phyloP scores from a whole-genome alignment of 176 grass and related monocot genomes.

The Carex cristatella region DNA sequence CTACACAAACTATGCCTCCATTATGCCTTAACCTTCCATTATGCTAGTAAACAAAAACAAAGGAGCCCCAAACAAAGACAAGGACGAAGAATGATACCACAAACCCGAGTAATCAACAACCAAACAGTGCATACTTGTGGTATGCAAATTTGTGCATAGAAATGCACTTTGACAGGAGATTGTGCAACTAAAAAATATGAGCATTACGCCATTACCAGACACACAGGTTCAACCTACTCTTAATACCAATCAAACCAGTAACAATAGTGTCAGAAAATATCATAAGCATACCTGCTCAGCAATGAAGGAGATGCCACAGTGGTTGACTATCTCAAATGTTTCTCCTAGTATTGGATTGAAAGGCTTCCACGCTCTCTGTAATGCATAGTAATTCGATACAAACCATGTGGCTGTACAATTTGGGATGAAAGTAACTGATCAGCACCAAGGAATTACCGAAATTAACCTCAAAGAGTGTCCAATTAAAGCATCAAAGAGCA shows the following conservation, averaged over 20 bases:
- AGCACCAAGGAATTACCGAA: neutral
- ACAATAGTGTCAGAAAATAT: neutral
- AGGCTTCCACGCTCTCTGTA: constrained; percentile 89
- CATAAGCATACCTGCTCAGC: constrained; percentile 63
- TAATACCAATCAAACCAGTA: neutral
- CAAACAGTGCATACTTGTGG: neutral
- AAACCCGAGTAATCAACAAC: constrained; percentile 3
- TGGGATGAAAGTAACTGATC: constrained; percentile 20
- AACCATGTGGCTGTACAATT: constrained; percentile 84
- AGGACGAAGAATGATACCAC: neutral
- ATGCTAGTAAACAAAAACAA: neutral
- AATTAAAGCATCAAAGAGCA: constrained; percentile 2
- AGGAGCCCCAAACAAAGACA: neutral
- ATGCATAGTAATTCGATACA: constrained; percentile 70
- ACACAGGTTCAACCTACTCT: neutral
- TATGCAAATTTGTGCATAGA: neutral
- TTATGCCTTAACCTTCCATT: neutral
- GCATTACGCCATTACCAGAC: neutral
- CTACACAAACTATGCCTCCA: neutral
- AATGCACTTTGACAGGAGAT: neutral
- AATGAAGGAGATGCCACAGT: constrained; percentile 74
- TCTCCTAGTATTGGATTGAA: constrained; percentile 98
- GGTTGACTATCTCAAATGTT: constrained; percentile 89
- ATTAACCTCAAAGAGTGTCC: neutral
- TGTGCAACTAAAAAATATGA: neutral